Percentiles rank a stretch among this genome's conserved stretches.
phyloP scores from a whole-genome alignment of 1,284 basidiomycete genomes.

The Takashimella koratensis region DNA sequence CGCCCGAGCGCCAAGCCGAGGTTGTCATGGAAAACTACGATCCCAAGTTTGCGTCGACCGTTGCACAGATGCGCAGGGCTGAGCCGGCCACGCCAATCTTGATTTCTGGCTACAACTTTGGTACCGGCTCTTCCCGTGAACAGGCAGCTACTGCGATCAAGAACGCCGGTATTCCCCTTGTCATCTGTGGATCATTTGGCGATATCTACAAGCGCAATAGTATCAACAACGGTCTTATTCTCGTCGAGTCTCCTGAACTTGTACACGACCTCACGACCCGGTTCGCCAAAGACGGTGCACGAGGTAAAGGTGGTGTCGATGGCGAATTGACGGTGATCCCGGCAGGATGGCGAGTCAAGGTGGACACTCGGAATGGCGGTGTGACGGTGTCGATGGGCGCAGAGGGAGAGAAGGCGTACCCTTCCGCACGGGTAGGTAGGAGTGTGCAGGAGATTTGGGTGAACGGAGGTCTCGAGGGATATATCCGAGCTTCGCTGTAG shows the following conservation, averaged over 20 bases:
- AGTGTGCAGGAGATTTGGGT: conserved; percentile 84
- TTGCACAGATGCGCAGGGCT: conserved; percentile 53
- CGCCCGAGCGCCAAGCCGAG: conserved; percentile 85
- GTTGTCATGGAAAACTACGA: conserved; percentile 99
- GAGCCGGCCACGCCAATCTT: conserved; percentile 58
- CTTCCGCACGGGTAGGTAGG: conserved; percentile 69
- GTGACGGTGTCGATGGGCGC: conserved; percentile 56
- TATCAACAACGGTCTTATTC: conserved; percentile 98
- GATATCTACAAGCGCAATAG: conserved; percentile 99
- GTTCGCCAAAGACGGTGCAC: conserved; percentile 67
- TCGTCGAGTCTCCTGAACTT: conserved; percentile 85
- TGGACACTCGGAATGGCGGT: conserved; percentile 67
- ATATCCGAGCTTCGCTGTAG: conserved; percentile 53
- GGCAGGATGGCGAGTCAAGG: conserved; percentile 58
- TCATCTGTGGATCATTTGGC: conserved; percentile 94
- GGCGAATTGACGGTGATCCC: conserved; percentile 78
- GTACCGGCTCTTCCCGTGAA: conserved; percentile 96
- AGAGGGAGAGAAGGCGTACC: conserved; percentile 58
- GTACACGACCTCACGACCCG: conserved; percentile 74
- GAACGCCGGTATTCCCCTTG: conserved; percentile 85
- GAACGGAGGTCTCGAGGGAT: conserved; percentile 54
- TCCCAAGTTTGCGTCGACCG: conserved; percentile 71
- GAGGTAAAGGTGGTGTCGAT: conserved; percentile 69
- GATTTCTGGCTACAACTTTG: conserved; percentile 96
- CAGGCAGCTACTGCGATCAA: conserved; percentile 97